Conservation (phyloP, 1,139 yeast species). For the Protomyces inundatus region DNA sequence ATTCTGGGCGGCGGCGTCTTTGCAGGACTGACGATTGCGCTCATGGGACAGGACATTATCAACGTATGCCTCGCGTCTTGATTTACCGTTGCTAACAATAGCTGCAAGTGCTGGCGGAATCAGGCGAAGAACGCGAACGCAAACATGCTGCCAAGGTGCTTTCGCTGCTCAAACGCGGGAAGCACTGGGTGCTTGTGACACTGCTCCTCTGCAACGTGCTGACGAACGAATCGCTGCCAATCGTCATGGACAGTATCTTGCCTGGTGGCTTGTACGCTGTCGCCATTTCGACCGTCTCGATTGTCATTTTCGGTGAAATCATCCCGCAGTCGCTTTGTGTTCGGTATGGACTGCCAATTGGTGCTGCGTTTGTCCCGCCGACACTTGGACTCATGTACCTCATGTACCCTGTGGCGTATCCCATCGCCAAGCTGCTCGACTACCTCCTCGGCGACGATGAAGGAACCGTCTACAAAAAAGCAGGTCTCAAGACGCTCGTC, state of each 20-base stretch:
- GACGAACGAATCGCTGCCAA: slow-evolving; percentile 92
- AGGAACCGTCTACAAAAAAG: slow-evolving; percentile 88
- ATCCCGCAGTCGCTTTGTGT: slow-evolving; percentile 94
- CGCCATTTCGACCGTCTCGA: slow-evolving; percentile 81
- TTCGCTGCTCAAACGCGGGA: slow-evolving; percentile 67
- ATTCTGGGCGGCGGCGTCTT: slow-evolving; percentile 91
- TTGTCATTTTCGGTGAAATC: slow-evolving; percentile 92
- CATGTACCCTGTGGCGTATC: slow-evolving; percentile 90
- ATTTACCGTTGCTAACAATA: slow-evolving; percentile 30
- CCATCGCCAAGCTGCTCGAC: slow-evolving; percentile 77
- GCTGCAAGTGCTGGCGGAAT: slow-evolving; percentile 43
- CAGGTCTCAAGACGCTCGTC: slow-evolving; percentile 88
- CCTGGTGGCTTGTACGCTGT: slow-evolving; percentile 99
- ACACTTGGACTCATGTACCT: slow-evolving; percentile 77
- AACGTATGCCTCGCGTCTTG: not conserved
- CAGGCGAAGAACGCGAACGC: slow-evolving; percentile 56
- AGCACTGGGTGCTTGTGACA: slow-evolving; percentile 97
- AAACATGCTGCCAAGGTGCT: slow-evolving; percentile 71
- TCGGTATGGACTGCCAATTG: slow-evolving; percentile 84
- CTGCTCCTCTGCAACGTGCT: slow-evolving; percentile 77
- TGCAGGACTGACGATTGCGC: slow-evolving; percentile 89
- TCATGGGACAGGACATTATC: slow-evolving; percentile 88
- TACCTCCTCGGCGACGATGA: slow-evolving; percentile 87
- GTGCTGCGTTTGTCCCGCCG: slow-evolving; percentile 86
- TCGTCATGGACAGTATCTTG: slow-evolving; percentile 80